Percentiles rank a stretch among this genome's conserved stretches.
Conservation (phyloP, 2,329 filamentous ascomycete species). For the Colletotrichum costaricense region DNA sequence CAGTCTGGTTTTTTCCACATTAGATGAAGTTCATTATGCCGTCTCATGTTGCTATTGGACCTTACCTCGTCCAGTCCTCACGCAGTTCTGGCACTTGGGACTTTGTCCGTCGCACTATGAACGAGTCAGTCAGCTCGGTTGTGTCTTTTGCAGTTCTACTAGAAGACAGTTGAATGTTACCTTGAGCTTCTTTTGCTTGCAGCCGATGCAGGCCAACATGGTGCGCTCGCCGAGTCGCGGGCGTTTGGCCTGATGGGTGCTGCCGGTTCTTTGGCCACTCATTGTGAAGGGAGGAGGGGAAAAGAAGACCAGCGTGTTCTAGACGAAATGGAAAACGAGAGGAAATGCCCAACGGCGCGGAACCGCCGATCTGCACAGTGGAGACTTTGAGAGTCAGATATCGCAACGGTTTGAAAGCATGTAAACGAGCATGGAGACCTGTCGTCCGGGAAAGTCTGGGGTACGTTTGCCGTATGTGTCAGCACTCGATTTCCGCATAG, state of each 20-base stretch:
- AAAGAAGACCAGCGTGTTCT: background rate
- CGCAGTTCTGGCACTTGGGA: conserved; percentile 43
- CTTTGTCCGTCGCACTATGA: conserved; percentile 39
- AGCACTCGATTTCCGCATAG: background rate
- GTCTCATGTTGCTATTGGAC: background rate
- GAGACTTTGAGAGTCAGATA: background rate
- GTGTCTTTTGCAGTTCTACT: background rate
- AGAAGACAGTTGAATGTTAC: conserved; percentile 13
- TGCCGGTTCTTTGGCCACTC: background rate
- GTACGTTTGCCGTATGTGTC: conserved; percentile 5
- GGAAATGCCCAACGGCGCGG: background rate
- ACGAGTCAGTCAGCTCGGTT: background rate
- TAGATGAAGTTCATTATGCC: background rate
- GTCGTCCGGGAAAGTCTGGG: background rate
- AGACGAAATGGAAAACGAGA: background rate
- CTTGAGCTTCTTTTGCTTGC: conserved; percentile 43
- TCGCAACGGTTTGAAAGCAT: background rate
- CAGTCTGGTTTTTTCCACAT: conserved; percentile 39
- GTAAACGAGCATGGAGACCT: background rate
- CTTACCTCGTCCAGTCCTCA: conserved; percentile 29
- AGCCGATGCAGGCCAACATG: conserved; percentile 40
- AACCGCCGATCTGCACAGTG: background rate
- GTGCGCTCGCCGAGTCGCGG: conserved; percentile 41
- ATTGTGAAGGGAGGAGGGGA: background rate
- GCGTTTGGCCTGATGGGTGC: conserved; percentile 32